Evolutionary conservation across 441 rosid species (phyloP), one percentile per base, ranked within the genome.

Genomic region (Capsella rubella): DNA sequence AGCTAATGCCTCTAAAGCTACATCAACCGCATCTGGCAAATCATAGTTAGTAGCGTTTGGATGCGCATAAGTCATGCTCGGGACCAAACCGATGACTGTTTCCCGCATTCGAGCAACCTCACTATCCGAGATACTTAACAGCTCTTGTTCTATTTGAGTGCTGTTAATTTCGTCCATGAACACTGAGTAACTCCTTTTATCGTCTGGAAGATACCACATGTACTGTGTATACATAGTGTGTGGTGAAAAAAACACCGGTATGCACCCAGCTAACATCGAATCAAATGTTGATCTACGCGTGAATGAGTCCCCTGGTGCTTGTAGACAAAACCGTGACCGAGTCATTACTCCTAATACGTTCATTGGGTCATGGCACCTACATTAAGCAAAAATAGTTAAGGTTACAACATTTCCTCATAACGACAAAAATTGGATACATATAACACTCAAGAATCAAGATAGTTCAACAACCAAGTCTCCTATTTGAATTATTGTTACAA

Each of bases 231-330:
- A 90, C 27, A 85, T 87, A 0, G 93, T 82, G 15, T 73, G 83
- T 0, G 88, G 91, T 75, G 89, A 91, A 76, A 87, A 91, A 59
- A 91, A 91, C 4, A 91, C 97, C 0, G 91, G 97, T 29, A 89
- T 86, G 71, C 95, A 91, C 3, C 95, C 95, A 0, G 91, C 88
- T 63, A 89, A 42, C 6, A 91, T 84, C 1, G 97, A 81, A 58
- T 91, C 97, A 29, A 91, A 89, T 3, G 75, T 79, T 8, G 97
- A 87, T 28, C 93, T 62, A 8, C 97, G 80, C 0, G 89, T 89
- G 72, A 67, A 85, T 6, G 92, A 89, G 75, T 92, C 97, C 3
- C 96, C 97, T 0, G 82, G 80, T 12, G 97, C 96, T 71, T 89
- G 96, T 29, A 92, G 52, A 72, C 97, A 92, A 66, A 92, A 92